Evolutionary conservation across 257 asterid species (phyloP).

Genomic region (Fraxinus pennsylvanica): DNA sequence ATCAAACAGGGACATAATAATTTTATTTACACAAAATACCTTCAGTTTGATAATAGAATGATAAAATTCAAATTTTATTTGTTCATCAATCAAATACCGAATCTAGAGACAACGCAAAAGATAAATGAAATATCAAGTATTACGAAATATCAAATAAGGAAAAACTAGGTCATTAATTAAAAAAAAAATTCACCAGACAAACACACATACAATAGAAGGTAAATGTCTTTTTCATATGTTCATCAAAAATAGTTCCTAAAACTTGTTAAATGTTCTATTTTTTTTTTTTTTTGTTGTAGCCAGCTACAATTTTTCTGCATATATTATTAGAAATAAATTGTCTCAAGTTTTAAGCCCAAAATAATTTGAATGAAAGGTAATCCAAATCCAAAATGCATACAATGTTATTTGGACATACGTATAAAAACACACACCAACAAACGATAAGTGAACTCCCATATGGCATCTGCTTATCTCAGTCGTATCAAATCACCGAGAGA

Average conservation of each 20-base stretch:
- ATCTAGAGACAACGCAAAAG: too few relatives aligned
- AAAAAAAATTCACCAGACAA: too few relatives aligned
- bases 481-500: background rate
- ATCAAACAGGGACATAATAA: too few relatives aligned
- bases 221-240: too few relatives aligned
- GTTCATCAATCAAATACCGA: background rate
- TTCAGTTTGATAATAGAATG: background rate
- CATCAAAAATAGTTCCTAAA: too few relatives aligned
- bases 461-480: background rate
- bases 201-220: too few relatives aligned
- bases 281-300: background rate
- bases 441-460: background rate
- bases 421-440: background rate
- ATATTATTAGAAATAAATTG: background rate
- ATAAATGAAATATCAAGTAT: too few relatives aligned
- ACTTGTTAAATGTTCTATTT: background rate
- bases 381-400: constrained; percentile 1
- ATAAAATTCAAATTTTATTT: too few relatives aligned
- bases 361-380: background rate
- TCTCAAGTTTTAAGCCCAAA: background rate
- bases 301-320: background rate
- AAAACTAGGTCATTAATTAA: too few relatives aligned
- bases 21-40: too few relatives aligned
- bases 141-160: too few relatives aligned
- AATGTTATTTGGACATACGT: background rate